Percentiles rank a stretch among this genome's conserved stretches.
These are phyloP conservation scores for Setaria viridis DNA, from an alignment of 202 grass and related monocot species.

Conservation along the genomic window DNA sequence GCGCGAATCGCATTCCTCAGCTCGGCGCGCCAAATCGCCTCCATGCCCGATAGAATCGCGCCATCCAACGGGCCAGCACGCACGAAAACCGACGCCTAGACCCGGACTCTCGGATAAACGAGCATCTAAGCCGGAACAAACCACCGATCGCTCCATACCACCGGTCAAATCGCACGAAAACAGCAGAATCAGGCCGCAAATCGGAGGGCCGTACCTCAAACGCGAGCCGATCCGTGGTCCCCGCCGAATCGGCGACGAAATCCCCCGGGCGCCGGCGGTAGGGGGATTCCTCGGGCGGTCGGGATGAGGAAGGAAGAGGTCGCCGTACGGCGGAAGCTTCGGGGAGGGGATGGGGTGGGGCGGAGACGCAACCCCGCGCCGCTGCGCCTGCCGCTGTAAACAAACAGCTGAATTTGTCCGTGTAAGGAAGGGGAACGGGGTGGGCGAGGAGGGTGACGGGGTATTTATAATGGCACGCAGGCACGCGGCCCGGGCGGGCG, in stretches of 20 bases:
- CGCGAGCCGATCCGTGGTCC: slow-evolving; percentile 1
- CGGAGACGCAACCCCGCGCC: slow-evolving; percentile 29
- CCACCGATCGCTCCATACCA: not conserved
- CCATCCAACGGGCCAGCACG: not conserved
- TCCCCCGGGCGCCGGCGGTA: not conserved
- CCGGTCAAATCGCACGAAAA: not conserved
- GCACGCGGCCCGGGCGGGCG: not conserved
- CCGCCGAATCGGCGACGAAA: not conserved
- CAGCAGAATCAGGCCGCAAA: not conserved
- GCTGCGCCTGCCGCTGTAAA: not conserved
- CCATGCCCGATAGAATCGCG: not conserved
- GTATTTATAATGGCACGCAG: slow-evolving; percentile 34
- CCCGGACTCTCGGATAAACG: not conserved
- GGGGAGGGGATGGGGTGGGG: not conserved
- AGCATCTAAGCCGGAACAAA: not conserved
- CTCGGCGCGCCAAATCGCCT: not conserved
- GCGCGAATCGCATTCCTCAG: not conserved
- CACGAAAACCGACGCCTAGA: not conserved
- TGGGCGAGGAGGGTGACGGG: too few species aligned
- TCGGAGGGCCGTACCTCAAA: slow-evolving; percentile 15
- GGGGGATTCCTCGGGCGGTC: not conserved
- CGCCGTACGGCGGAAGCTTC: slow-evolving; percentile 13
- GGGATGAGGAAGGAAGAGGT: not conserved
- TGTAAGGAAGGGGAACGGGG: not conserved
- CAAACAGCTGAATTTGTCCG: slow-evolving; percentile 14